Conservation (phyloP, 257 asterid species). For the Primulina tabacum region DNA sequence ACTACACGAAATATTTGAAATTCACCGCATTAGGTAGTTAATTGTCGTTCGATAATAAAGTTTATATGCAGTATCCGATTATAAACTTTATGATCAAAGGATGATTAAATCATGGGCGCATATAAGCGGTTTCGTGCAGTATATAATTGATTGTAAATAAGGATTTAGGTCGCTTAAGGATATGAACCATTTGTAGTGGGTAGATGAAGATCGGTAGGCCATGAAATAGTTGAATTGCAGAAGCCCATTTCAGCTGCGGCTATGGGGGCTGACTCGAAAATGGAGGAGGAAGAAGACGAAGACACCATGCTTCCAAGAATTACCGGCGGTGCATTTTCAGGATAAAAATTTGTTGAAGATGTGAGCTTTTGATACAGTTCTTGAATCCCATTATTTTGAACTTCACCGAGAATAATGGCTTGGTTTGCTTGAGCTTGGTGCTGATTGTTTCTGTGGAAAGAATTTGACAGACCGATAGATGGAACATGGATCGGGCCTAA, state of each 20-base stretch:
- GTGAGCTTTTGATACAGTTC: conserved; percentile 60
- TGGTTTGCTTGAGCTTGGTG: conserved; percentile 29
- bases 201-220: conserved; percentile 45
- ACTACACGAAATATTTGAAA: conserved; percentile 1
- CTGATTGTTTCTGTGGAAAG: conserved; percentile 39
- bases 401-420: conserved; percentile 37
- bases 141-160: not conserved
- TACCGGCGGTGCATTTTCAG: conserved; percentile 40
- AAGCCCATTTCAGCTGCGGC: conserved; percentile 48
- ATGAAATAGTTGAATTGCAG: conserved; percentile 47
- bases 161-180: conserved; percentile 25
- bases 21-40: not conserved
- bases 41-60: conserved; percentile 3
- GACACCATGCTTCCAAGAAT: conserved; percentile 38
- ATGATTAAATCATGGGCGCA: not conserved
- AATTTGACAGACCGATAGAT: conserved; percentile 24
- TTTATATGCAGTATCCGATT: not conserved
- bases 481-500: conserved; percentile 31
- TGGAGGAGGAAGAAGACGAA: conserved; percentile 33
- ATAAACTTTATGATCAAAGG: not conserved
- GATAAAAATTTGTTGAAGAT: conserved; percentile 37
- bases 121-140: not conserved
- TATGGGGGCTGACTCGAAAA: conserved; percentile 68
- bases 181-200: conserved; percentile 58
- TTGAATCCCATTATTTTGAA: conserved; percentile 46